Conservation (phyloP, 352 stramenopile genomes). For the Phytophthora ohioensis region DNA sequence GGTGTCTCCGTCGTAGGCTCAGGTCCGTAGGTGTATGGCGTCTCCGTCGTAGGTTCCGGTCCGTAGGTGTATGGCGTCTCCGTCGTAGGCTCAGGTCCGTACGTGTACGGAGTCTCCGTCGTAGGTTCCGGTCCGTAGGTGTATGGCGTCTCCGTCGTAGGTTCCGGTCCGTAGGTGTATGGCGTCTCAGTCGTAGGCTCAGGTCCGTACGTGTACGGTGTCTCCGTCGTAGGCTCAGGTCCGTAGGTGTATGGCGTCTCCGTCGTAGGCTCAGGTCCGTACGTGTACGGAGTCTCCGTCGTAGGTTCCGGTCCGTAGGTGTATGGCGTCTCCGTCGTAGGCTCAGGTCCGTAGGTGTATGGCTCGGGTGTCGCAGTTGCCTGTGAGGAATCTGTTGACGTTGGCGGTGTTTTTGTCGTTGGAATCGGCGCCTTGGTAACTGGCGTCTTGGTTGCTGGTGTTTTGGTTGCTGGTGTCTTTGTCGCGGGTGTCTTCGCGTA, state of each 20-base stretch:
- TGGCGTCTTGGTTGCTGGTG: conserved; percentile 18
- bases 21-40: not conserved
- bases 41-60: not conserved
- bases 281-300: not conserved
- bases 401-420: not conserved
- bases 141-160: not conserved
- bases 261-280: not conserved
- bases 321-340: not conserved
- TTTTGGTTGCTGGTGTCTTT: conserved; percentile 19
- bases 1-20: not conserved
- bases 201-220: not conserved
- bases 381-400: not conserved
- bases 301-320: not conserved
- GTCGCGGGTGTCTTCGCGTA: conserved; percentile 26
- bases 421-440: not conserved
- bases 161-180: not conserved
- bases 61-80: not conserved
- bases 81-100: not conserved
- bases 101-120: not conserved
- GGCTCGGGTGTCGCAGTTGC: not conserved
- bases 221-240: not conserved
- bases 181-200: not conserved
- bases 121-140: not conserved
- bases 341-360: not conserved
- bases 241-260: not conserved